Evolutionary conservation across 1,284 basidiomycete species (phyloP), one percentile per base, ranked within the genome.

Genomic region (Anthracocystis setariae): DNA sequence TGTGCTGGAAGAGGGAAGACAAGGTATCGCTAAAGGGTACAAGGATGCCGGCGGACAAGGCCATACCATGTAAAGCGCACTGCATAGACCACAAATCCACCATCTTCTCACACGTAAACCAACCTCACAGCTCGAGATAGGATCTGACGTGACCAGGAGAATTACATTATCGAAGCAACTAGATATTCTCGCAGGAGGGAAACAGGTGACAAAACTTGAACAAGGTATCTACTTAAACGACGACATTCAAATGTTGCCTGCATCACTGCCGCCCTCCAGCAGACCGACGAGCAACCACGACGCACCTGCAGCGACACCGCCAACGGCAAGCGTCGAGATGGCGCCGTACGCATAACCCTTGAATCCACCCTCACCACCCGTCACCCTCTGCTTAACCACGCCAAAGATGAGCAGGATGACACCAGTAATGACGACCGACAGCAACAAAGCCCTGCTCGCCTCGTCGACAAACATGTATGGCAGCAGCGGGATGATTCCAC

Each of bases 21-120:
- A 87, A 71, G 95, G 95, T 4, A 91, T 96, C 48, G 94, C 95
- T 29, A 88, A 90, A 68, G 92, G 91, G 5, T 98, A 98, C 82
- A 85, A 86, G 15, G 86, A 81, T 38, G 75, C 70, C 3, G 74
- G 70, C 45, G 77, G 74, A 40, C 42, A 68, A 18, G 74, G 76
- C 15, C 35, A 60, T 17, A 48, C 48, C 23, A 63, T 73, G 65
- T 65, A 62, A 21, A 46, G 46, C 12, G 32, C 17, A 42, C 24
- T 12, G 13, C 25, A 29, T 27, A 45, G 13, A 29, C 2, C 15
- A n/a, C n/a, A 2, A 24, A 23, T 48, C 21, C 21, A 38, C 18
- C 24, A 17, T 24, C 9, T 17, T 18, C 24, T n/a, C 27, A 25
- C 8, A 45, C 5, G 48, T 9, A 13, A 32, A 21, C 21, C 50